phyloP scores from a whole-genome alignment of 495 filamentous ascomycete genomes.

The Filosporella fistucella region DNA sequence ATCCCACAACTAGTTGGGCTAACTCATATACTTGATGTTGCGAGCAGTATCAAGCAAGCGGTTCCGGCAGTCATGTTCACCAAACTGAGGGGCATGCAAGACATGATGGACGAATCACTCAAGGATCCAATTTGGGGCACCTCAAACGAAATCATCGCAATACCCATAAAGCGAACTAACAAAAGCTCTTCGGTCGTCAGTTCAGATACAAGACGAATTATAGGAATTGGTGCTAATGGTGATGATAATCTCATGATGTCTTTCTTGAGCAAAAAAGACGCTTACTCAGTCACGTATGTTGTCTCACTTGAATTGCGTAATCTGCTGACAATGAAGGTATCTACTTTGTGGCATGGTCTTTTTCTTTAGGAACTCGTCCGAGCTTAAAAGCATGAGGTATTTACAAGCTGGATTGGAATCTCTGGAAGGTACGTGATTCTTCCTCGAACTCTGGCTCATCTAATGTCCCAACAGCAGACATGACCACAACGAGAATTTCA shows the following conservation, averaged over 20 bases:
- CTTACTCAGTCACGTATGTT: constrained; percentile 41
- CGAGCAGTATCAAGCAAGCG: constrained; percentile 64
- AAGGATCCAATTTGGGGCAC: constrained; percentile 53
- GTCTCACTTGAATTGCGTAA: neutral
- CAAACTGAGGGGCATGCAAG: constrained; percentile 70
- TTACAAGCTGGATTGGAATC: constrained; percentile 60
- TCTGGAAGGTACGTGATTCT: constrained; percentile 50
- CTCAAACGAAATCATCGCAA: constrained; percentile 61
- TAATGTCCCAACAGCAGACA: too few species aligned
- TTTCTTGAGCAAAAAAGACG: constrained; percentile 43
- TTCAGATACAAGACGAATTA: constrained; percentile 45
- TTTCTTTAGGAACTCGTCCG: constrained; percentile 56
- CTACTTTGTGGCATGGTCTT: constrained; percentile 68
- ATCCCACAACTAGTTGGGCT: constrained; percentile 72
- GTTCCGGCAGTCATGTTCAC: constrained; percentile 53
- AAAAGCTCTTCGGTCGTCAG: constrained; percentile 68
- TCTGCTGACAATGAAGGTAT: constrained; percentile 28
- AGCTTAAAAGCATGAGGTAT: constrained; percentile 64
- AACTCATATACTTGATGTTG: constrained; percentile 74
- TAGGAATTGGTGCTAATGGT: constrained; percentile 42
- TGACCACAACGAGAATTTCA: constrained; percentile 28
- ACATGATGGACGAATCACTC: constrained; percentile 57
- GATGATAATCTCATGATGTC: constrained; percentile 41
- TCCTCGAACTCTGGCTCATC: too few species aligned
- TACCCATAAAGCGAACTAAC: constrained; percentile 70